Conservation (phyloP, 2,329 filamentous ascomycete species). For the Trichophyton rubrum region DNA sequence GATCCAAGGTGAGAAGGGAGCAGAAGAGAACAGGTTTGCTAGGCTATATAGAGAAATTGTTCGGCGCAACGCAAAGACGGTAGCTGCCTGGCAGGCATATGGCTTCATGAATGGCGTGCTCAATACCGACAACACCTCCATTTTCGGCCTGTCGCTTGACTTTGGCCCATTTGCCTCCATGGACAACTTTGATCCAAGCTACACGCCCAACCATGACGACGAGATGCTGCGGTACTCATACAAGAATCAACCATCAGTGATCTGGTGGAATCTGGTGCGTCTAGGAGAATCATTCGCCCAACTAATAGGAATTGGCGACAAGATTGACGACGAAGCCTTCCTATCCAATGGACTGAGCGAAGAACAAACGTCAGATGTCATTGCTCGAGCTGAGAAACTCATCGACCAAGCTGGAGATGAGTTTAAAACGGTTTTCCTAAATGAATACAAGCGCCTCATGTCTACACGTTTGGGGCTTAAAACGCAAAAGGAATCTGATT, state of each 20-base stretch:
- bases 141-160: conserved; percentile 79
- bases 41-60: conserved; percentile 79
- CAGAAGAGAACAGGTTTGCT: conserved; percentile 73
- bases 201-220: conserved; percentile 96
- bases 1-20: conserved; percentile 54
- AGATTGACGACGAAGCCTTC: conserved; percentile 61
- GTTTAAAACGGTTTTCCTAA: conserved; percentile 73
- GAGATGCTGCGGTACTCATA: conserved; percentile 77
- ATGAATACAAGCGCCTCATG: conserved; percentile 85
- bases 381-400: conserved; percentile 68
- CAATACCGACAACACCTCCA: conserved; percentile 94
- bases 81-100: conserved; percentile 92
- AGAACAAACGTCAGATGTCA: conserved; percentile 55
- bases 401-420: conserved; percentile 75
- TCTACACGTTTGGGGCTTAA: conserved; percentile 63
- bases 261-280: conserved; percentile 97
- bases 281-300: conserved; percentile 83
- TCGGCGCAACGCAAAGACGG: conserved; percentile 71
- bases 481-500: conserved; percentile 57
- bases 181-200: conserved; percentile 87
- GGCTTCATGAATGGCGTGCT: conserved; percentile 99
- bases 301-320: conserved; percentile 62
- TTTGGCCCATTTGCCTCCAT: conserved; percentile 97
- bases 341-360: conserved; percentile 58
- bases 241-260: conserved; percentile 84